Conservation (phyloP, 805 yeast genomes). For the Kodamaea restingae region DNA sequence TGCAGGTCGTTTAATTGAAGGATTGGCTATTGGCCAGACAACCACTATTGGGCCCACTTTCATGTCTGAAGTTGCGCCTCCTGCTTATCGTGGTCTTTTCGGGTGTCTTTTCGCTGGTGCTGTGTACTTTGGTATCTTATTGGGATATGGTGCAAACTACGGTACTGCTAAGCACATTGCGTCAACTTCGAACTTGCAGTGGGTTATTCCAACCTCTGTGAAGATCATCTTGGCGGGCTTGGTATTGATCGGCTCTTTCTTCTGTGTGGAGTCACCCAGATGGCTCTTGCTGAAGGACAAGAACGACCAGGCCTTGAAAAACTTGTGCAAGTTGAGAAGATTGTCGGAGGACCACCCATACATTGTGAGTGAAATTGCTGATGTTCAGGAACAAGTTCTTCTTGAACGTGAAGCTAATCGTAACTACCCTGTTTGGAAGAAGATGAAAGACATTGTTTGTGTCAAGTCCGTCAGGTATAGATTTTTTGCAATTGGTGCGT, state of each 20-base stretch:
- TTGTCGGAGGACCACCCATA: conserved; percentile 46
- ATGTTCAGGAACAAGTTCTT: conserved; percentile 34
- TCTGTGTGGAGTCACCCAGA: conserved; percentile 47
- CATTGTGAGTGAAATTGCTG: conserved; percentile 42
- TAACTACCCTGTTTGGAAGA: conserved; percentile 13
- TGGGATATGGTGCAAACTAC: conserved; percentile 44
- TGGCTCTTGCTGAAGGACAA: conserved; percentile 45
- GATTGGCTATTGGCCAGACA: conserved; percentile 55
- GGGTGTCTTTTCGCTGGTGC: conserved; percentile 54
- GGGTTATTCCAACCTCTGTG: conserved; percentile 50
- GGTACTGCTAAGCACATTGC: conserved; percentile 45
- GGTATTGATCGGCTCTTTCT: conserved; percentile 38
- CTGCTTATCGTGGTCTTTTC: conserved; percentile 48
- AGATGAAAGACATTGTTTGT: conserved; percentile 30
- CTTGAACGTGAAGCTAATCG: conserved; percentile 17
- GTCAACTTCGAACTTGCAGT: conserved; percentile 32
- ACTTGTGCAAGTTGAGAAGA: conserved; percentile 41
- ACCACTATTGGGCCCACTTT: conserved; percentile 55
- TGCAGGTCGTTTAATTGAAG: conserved; percentile 54
- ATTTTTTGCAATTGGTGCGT: conserved; percentile 38
- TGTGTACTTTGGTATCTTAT: conserved; percentile 51
- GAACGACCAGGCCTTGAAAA: conserved; percentile 36
- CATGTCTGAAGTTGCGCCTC: conserved; percentile 51
- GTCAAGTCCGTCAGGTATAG: conserved; percentile 36
- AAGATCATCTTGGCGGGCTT: conserved; percentile 48